Evolutionary conservation across 305 asterid species (phyloP).

Genomic region (Fraxinus angustifolia): DNA sequence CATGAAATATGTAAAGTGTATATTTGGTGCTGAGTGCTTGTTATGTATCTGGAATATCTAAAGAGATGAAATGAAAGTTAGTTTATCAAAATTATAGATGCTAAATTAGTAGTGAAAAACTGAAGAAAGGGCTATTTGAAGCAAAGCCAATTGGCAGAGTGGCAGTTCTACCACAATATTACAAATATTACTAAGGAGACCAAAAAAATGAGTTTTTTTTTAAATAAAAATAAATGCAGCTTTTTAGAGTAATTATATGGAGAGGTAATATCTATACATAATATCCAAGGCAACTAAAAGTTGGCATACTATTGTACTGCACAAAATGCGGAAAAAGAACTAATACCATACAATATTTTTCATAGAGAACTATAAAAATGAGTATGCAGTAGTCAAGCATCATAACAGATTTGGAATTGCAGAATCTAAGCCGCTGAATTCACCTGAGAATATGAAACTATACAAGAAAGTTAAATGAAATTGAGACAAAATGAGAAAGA

Average conservation of each 20-base stretch:
- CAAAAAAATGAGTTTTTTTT: neutral
- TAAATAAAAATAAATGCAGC: neutral
- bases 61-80: neutral
- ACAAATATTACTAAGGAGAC: neutral
- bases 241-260: neutral
- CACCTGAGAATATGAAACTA: neutral
- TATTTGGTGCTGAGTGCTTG: neutral
- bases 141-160: neutral
- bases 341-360: neutral
- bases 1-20: neutral
- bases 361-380: neutral
- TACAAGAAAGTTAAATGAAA: neutral
- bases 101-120: neutral
- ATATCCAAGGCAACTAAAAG: neutral
- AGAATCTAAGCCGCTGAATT: slow-evolving; percentile 6
- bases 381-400: neutral
- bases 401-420: neutral
- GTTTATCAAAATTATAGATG: neutral
- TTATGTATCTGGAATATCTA: neutral
- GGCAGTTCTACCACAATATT: neutral
- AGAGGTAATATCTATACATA: neutral
- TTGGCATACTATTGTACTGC: neutral
- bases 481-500: slow-evolving; percentile 19
- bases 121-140: neutral
- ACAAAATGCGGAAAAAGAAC: neutral